Conservation (phyloP, 495 filamentous ascomycete genomes). For the Penicillium antarcticum region DNA sequence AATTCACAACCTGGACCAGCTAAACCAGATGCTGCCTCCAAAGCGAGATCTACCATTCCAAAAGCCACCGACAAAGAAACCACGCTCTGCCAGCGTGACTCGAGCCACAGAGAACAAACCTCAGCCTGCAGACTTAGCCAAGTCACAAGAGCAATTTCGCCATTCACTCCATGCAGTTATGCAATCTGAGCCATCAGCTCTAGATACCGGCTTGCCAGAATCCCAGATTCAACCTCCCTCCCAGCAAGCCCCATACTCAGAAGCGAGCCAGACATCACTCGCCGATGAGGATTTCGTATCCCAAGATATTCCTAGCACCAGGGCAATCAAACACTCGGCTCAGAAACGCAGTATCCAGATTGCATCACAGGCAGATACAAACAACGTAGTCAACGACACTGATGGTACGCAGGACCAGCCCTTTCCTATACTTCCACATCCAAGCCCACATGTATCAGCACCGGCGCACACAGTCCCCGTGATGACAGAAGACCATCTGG, state of each 20-base stretch:
- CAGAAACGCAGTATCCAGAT: background rate
- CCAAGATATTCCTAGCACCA: background rate
- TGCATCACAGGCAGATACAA: background rate
- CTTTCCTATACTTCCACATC: too few species aligned
- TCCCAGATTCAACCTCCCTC: background rate
- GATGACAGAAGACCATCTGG: slow-evolving; percentile 26
- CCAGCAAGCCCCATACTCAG: background rate
- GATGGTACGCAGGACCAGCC: background rate
- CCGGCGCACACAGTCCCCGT: slow-evolving; percentile 3
- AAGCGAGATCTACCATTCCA: slow-evolving; percentile 43
- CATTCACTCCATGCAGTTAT: background rate
- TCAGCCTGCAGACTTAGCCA: background rate
- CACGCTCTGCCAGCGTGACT: background rate
- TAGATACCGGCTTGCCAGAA: background rate
- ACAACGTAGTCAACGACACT: background rate
- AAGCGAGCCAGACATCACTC: background rate
- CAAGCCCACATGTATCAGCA: slow-evolving; percentile 7
- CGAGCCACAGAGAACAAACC: background rate
- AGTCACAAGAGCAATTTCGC: background rate
- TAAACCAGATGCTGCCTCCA: slow-evolving; percentile 44
- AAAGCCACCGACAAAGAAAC: slow-evolving; percentile 21
- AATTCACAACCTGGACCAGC: slow-evolving; percentile 21
- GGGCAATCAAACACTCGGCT: background rate
- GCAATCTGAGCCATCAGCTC: background rate
- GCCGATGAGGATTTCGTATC: background rate